phyloP scores from a whole-genome alignment of 208 protist species.

The Sergeia podlipaevii region DNA sequence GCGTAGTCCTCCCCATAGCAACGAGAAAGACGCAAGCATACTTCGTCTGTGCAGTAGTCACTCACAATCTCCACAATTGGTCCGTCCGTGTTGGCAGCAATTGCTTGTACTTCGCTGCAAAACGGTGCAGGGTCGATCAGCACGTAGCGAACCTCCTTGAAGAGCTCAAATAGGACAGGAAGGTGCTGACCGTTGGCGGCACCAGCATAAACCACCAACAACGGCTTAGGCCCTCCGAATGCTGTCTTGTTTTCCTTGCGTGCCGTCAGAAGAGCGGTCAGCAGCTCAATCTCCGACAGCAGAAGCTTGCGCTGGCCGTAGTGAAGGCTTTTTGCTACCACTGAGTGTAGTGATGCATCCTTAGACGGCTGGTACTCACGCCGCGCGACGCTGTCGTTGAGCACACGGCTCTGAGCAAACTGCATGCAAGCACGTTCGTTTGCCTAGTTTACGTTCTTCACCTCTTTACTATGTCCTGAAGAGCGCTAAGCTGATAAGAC shows the following conservation, averaged over 20 bases:
- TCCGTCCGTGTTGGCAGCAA: conserved; percentile 25
- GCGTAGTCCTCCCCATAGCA: conserved; percentile 49
- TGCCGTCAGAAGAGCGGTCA: conserved; percentile 38
- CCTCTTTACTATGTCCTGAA: not conserved
- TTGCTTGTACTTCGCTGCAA: conserved; percentile 33
- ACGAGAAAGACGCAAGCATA: conserved; percentile 65
- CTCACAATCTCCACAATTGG: conserved; percentile 76
- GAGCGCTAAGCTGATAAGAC: not conserved
- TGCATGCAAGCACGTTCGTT: conserved; percentile 20
- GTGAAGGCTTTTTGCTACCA: conserved; percentile 82
- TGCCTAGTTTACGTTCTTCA: not conserved
- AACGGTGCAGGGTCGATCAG: conserved; percentile 94
- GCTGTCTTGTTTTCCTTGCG: not conserved
- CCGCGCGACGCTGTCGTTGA: conserved; percentile 37
- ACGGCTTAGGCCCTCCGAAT: conserved; percentile 12
- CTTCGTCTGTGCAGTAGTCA: conserved; percentile 87
- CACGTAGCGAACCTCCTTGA: conserved; percentile 73
- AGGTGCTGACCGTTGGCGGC: conserved; percentile 94
- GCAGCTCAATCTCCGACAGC: conserved; percentile 93
- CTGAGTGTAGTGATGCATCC: conserved; percentile 25
- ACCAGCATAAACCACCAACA: conserved; percentile 92
- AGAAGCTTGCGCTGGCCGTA: conserved; percentile 95
- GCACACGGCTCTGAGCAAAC: conserved; percentile 37
- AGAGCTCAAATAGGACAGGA: conserved; percentile 79
- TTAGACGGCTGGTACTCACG: conserved; percentile 49